Conservation (phyloP, 306 rosid genomes). For the Rosa persica region DNA sequence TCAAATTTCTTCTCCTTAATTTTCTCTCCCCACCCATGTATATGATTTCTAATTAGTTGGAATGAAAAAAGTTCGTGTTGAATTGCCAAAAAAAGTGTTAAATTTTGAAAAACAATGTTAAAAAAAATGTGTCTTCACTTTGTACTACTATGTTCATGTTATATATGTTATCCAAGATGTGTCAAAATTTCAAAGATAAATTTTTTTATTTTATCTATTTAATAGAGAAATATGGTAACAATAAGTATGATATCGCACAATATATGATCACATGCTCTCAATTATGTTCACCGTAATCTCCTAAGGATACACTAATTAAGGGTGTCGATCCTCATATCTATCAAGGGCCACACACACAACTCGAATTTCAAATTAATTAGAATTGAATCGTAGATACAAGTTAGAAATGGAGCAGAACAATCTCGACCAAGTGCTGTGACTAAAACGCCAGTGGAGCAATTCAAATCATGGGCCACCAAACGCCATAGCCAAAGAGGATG, state of each 20-base stretch:
- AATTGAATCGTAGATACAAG: not conserved
- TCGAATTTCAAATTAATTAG: slow-evolving; percentile 12
- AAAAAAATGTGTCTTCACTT: too few relatives aligned
- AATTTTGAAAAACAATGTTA: too few relatives aligned
- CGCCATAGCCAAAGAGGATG: not conserved
- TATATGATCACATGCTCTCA: slow-evolving; percentile 54
- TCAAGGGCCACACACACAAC: slow-evolving; percentile 23
- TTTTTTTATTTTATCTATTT: not conserved
- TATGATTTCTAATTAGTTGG: too few relatives aligned
- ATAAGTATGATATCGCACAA: slow-evolving; percentile 42
- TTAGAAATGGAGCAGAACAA: not conserved
- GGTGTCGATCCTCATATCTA: slow-evolving; percentile 39
- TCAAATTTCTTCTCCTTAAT: too few relatives aligned
- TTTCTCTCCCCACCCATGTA: too few relatives aligned
- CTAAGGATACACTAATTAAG: slow-evolving; percentile 20
- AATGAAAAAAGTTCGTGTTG: too few relatives aligned
- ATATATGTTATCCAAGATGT: too few relatives aligned
- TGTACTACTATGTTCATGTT: not conserved
- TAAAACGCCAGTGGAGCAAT: slow-evolving; percentile 19
- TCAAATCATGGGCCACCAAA: not conserved
- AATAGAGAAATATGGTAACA: slow-evolving; percentile 3
- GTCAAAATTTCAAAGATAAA: not conserved
- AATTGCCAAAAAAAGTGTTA: too few relatives aligned
- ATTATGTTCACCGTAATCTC: slow-evolving; percentile 10
- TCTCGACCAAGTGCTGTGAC: not conserved